Evolutionary conservation across 129 eudicot genomes (phyloP).

Genomic region (Erigeron canadensis): DNA sequence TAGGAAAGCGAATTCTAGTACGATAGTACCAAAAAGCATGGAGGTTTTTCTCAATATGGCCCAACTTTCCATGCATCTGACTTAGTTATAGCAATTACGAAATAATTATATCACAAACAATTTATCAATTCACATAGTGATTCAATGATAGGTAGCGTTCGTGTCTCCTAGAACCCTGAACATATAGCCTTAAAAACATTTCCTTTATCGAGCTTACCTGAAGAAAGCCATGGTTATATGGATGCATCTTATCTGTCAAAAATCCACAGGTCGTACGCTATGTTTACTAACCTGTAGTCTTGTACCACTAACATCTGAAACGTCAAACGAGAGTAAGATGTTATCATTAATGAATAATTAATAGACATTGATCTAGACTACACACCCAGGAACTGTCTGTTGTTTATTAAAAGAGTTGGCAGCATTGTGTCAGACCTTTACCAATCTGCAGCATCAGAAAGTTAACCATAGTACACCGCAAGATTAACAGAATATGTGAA

Average conservation of each 20-base stretch:
- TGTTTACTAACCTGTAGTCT: neutral
- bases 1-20: too few relatives aligned
- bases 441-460: constrained; percentile 58
- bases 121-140: too few relatives aligned
- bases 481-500: neutral
- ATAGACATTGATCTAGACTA: neutral
- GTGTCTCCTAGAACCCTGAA: constrained; percentile 89
- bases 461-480: constrained; percentile 9
- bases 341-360: neutral
- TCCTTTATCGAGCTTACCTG: constrained; percentile 85
- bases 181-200: constrained; percentile 95
- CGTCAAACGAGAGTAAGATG: too few relatives aligned
- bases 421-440: constrained; percentile 77
- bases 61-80: too few relatives aligned
- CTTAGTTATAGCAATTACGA: too few relatives aligned
- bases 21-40: too few relatives aligned
- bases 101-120: too few relatives aligned
- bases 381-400: constrained; percentile 84
- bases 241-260: neutral
- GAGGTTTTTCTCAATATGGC: too few relatives aligned
- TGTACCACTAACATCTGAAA: neutral
- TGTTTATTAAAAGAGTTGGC: constrained; percentile 90
- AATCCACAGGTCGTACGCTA: neutral
- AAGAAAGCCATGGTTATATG: constrained; percentile 18
- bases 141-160: too few relatives aligned